phyloP scores from a whole-genome alignment of 1,284 basidiomycete genomes.

The Polyporus tsugae region DNA sequence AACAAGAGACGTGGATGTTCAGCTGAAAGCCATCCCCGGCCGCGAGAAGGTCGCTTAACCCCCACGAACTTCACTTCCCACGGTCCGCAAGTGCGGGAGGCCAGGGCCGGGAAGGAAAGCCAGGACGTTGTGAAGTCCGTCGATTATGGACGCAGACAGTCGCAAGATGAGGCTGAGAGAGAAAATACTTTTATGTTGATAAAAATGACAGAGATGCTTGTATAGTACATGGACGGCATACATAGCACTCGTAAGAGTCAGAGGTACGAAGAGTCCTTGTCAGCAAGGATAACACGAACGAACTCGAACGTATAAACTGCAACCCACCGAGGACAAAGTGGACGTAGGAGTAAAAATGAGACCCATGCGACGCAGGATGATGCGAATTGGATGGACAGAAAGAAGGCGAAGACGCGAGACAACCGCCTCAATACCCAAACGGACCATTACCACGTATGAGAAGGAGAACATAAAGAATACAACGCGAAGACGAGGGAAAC shows the following conservation, averaged over 20 bases:
- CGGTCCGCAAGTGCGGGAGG: background rate
- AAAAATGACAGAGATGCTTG: constrained; percentile 13
- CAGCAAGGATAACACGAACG: constrained; percentile 7
- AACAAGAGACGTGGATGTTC: constrained; percentile 12
- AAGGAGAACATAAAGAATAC: constrained; percentile 6
- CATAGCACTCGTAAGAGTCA: constrained; percentile 21
- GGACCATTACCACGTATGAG: background rate
- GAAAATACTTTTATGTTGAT: constrained; percentile 11
- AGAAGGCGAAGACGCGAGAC: background rate
- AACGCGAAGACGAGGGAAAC: constrained; percentile 11
- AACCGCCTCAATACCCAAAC: background rate
- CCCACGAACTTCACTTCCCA: background rate
- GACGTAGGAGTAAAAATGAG: background rate
- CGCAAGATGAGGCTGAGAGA: background rate
- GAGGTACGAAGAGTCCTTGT: constrained; percentile 1
- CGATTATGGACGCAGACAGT: background rate
- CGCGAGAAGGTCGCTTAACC: constrained; percentile 11
- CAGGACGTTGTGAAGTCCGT: no score
- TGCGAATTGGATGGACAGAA: background rate
- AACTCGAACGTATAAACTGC: background rate
- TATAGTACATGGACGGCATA: constrained; percentile 29
- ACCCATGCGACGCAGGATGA: background rate
- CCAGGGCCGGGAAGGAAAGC: no score
- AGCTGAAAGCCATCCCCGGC: constrained; percentile 9
- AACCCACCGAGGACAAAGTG: constrained; percentile 4